Percentiles rank a stretch among this genome's conserved stretches.
phyloP scores from a whole-genome alignment of 2,329 filamentous ascomycete genomes.

The Pseudogymnoascus verrucosus region DNA sequence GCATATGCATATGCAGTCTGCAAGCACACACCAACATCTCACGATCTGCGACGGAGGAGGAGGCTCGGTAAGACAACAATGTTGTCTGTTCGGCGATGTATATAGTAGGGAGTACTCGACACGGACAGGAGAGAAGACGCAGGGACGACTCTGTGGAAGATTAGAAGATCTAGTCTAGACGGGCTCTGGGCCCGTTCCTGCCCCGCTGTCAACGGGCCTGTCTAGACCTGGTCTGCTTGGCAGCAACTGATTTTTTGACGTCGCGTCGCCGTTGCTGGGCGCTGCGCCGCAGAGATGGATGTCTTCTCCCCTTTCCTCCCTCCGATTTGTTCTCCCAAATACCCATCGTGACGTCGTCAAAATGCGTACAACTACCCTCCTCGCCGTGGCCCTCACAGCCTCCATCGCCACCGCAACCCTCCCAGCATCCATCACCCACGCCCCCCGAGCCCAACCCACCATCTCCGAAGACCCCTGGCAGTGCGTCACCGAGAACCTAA shows the following conservation, averaged over 20 bases:
- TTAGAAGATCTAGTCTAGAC: neutral
- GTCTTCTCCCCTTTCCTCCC: neutral
- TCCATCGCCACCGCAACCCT: neutral
- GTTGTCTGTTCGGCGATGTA: neutral
- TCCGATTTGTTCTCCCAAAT: neutral
- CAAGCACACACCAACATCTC: neutral
- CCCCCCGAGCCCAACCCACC: neutral
- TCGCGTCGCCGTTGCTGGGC: neutral
- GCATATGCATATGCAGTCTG: neutral
- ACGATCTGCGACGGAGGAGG: neutral
- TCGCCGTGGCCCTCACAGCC: neutral
- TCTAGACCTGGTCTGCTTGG: neutral
- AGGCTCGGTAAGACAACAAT: neutral
- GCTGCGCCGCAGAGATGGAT: neutral
- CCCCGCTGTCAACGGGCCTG: neutral
- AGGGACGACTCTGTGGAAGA: neutral
- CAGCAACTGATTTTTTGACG: neutral
- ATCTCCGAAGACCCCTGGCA: neutral
- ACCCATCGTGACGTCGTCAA: neutral
- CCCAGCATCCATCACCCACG: neutral
- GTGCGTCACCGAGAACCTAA: neutral
- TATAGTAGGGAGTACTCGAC: neutral
- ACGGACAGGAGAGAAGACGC: neutral
- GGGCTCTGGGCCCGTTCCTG: neutral
- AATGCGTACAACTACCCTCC: neutral